Base-by-base conservation (phyloP, 2,329 filamentous ascomycete genomes). In the Pyricularia sp. region DNA sequence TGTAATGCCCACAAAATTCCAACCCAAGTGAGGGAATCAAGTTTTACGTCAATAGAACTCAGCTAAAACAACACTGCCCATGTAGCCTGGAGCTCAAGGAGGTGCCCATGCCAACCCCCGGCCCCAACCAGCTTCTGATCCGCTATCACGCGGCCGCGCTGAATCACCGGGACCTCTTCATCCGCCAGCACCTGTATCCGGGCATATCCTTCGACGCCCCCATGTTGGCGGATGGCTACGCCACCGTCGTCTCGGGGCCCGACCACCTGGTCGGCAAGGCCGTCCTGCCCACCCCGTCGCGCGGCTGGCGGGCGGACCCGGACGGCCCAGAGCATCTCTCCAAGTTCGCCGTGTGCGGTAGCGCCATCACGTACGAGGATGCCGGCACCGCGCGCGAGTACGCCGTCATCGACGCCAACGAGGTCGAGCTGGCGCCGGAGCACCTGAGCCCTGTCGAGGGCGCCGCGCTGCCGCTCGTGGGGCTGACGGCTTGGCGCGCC, bases 161-260 rank as follows among this genome's bases (percentile, higher is more conserved):
- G 67, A 98, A 98, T 82, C 95, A 98, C 82, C 91, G 94, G 74
- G 95, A 98, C 79, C 88, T 97, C 73, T 98, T 97, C 82, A 91
- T 97, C 79, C 92, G 94, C 68, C 93, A 95, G 78, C 90, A 94
- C 76, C 88, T 97, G 59, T 98, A 98, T 82, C 94, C 94, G 0
- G 90, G 87, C 73, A 90, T 93, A 68, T 90, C 91, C 14, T 97
- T 97, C 78, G 85, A 86, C 70, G 83, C 89, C 6, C 92, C 94
- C 0, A 81, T 98, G 61, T 85, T 97, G 30, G 88, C 93, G 70
- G 94, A 98, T 77, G 94, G 92, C 72, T 89, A 86, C 73, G 94
- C 94, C 68, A 81, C 86, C 69, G 92, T 98, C 4, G 84, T 89
- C 33, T 81, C 83, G 4, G 92, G 92, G 14, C 78, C 77, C 67